Conservation (phyloP, 345 rosid species). For the Hevea brasiliensis region DNA sequence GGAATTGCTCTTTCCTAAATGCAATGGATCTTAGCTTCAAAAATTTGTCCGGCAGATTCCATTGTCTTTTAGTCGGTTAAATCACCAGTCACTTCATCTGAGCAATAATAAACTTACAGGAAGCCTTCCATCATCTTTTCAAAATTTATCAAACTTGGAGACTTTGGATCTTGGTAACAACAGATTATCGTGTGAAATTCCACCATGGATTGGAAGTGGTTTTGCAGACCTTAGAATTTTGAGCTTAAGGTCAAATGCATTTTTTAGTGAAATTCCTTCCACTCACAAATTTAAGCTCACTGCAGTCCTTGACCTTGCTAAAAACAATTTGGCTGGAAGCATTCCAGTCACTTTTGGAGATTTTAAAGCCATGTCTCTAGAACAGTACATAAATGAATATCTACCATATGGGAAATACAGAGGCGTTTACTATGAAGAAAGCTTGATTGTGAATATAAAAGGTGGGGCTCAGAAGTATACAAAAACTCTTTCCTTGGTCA, state of each 20-base stretch:
- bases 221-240: constrained; percentile 15
- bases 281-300: constrained; percentile 22
- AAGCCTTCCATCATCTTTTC: constrained; percentile 24
- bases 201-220: constrained; percentile 32
- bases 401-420: constrained; percentile 32
- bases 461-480: constrained; percentile 30
- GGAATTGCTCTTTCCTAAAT: constrained; percentile 15
- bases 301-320: constrained; percentile 49
- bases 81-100: constrained; percentile 11
- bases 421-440: constrained; percentile 42
- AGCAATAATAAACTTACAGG: constrained; percentile 15
- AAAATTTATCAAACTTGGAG: constrained; percentile 32
- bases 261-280: constrained; percentile 22
- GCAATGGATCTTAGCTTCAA: constrained; percentile 19
- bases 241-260: constrained; percentile 18
- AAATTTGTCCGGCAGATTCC: constrained; percentile 12
- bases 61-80: neutral
- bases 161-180: constrained; percentile 45
- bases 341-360: constrained; percentile 40
- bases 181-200: constrained; percentile 30
- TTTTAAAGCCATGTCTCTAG: constrained; percentile 38
- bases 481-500: constrained; percentile 49
- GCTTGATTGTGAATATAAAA: constrained; percentile 28
- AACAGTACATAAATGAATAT: constrained; percentile 28
- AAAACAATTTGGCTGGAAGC: constrained; percentile 41